Evolutionary conservation across 169 alveolate species (phyloP).

Genomic region (Ichthyophthirius multifiliis): DNA sequence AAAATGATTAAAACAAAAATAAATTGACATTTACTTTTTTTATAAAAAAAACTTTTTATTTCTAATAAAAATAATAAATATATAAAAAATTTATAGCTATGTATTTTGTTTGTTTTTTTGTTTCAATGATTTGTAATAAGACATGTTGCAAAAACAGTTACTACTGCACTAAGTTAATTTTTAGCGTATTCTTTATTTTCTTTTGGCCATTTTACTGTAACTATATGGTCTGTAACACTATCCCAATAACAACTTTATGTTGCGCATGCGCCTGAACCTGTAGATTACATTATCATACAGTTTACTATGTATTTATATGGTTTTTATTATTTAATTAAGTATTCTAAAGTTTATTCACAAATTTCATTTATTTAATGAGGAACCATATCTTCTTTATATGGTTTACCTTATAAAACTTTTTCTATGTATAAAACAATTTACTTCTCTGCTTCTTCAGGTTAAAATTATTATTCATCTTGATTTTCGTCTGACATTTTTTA

Average conservation of each 20-base stretch:
- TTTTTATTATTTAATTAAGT: background rate
- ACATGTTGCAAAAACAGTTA: conserved; percentile 11
- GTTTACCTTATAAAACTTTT: background rate
- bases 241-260: conserved; percentile 14
- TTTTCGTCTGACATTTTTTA: conserved; percentile 18
- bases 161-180: conserved; percentile 13
- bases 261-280: conserved; percentile 9
- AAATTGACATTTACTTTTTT: too few species aligned
- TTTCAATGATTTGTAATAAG: conserved; percentile 9
- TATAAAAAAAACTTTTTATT: too few species aligned
- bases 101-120: too few species aligned
- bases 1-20: too few species aligned
- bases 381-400: conserved; percentile 8
- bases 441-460: conserved; percentile 12
- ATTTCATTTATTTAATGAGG: conserved; percentile 10
- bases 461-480: background rate
- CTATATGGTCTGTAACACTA: background rate
- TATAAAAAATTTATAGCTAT: too few species aligned
- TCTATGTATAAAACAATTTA: background rate
- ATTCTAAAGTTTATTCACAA: conserved; percentile 10
- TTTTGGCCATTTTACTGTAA: conserved; percentile 13
- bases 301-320: conserved; percentile 20
- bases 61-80: too few species aligned
- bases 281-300: conserved; percentile 6
- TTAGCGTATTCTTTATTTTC: conserved; percentile 10